Conservation (phyloP, 345 rosid genomes). For the Hevea brasiliensis region DNA sequence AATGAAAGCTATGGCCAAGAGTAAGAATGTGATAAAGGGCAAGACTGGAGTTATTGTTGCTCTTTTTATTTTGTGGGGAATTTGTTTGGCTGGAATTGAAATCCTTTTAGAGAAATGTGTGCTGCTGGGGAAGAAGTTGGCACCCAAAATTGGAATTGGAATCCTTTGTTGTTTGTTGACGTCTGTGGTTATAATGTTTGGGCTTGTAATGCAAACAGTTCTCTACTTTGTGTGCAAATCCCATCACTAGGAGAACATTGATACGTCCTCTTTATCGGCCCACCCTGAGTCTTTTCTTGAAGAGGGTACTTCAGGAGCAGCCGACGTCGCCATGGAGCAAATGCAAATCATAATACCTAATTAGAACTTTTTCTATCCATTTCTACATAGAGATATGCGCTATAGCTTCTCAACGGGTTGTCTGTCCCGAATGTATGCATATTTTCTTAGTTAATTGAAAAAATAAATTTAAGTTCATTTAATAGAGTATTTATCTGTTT, state of each 20-base stretch:
- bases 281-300: constrained; percentile 14
- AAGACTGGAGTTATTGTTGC: constrained; percentile 3
- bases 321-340: constrained; percentile 16
- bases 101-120: constrained; percentile 24
- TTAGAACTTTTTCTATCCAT: too few species aligned
- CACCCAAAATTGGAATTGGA: constrained; percentile 5
- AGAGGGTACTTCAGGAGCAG: constrained; percentile 5
- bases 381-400: too few species aligned
- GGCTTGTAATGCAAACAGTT: constrained; percentile 28
- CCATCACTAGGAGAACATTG: constrained; percentile 16
- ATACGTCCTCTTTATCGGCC: constrained; percentile 4
- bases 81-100: constrained; percentile 21
- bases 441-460: too few species aligned
- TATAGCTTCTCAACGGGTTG: too few species aligned
- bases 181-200: constrained; percentile 12
- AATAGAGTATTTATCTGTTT: too few species aligned
- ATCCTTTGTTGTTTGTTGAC: constrained; percentile 11
- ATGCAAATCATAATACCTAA: too few species aligned
- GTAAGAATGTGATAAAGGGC: constrained; percentile 15
- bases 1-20: constrained; percentile 13
- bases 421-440: too few species aligned
- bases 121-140: constrained; percentile 25
- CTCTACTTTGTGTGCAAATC: constrained; percentile 34
- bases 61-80: constrained; percentile 5
- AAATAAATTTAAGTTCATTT: too few species aligned